Evolutionary conservation across 495 filamentous ascomycete genomes (phyloP).

Genomic region (Physcia stellaris): DNA sequence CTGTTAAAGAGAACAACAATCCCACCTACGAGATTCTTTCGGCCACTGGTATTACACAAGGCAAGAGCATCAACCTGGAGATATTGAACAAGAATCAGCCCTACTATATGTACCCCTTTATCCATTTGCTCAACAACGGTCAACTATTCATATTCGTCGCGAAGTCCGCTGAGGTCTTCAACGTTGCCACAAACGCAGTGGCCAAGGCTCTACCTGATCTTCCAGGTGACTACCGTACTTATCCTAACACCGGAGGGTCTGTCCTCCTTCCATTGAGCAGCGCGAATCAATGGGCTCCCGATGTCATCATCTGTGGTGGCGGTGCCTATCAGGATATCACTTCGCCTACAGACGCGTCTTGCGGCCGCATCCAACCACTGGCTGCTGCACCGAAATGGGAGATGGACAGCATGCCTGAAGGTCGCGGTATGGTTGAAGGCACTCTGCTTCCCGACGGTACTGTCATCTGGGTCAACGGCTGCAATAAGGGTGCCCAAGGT

Average conservation of each 20-base stretch:
- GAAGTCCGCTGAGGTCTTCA: slow-evolving; percentile 43
- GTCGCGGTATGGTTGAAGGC: slow-evolving; percentile 47
- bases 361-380: slow-evolving; percentile 44
- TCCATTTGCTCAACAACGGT: slow-evolving; percentile 44
- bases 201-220: slow-evolving; percentile 39
- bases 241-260: slow-evolving; percentile 49
- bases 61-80: slow-evolving; percentile 31
- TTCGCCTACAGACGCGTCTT: slow-evolving; percentile 42
- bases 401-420: slow-evolving; percentile 50
- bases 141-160: slow-evolving; percentile 41
- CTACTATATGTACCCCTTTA: slow-evolving; percentile 55
- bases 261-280: slow-evolving; percentile 43
- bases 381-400: slow-evolving; percentile 38
- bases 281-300: slow-evolving; percentile 35
- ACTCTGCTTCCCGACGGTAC: slow-evolving; percentile 47
- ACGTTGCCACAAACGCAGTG: slow-evolving; percentile 26
- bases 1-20: slow-evolving; percentile 43
- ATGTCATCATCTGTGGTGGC: slow-evolving; percentile 47
- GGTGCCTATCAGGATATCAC: slow-evolving; percentile 51
- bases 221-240: slow-evolving; percentile 44
- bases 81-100: slow-evolving; percentile 44
- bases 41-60: slow-evolving; percentile 25
- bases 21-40: slow-evolving; percentile 48
- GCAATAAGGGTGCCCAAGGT: slow-evolving; percentile 42
- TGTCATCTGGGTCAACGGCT: slow-evolving; percentile 46